These are phyloP conservation scores for Delphinella strobiligena DNA, from an alignment of 2,329 filamentous ascomycete species.

Conservation along the genomic window DNA sequence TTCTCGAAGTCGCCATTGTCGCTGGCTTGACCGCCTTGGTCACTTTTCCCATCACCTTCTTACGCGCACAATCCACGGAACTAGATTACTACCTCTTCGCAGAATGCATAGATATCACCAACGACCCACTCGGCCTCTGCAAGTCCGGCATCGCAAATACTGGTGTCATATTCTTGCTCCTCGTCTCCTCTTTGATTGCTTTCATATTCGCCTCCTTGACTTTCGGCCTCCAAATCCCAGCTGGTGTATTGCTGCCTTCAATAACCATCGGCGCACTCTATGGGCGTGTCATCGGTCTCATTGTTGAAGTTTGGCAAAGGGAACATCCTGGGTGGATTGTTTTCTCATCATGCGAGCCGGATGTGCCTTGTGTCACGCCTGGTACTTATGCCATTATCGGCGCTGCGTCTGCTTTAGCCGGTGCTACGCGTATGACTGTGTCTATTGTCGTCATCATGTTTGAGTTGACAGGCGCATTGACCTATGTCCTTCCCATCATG, in stretches of 20 bases:
- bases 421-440: constrained; percentile 90
- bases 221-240: constrained; percentile 88
- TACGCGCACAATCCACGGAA: constrained; percentile 84
- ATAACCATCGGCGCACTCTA: constrained; percentile 91
- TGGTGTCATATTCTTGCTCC: constrained; percentile 67
- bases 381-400: constrained; percentile 96
- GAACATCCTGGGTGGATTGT: constrained; percentile 64
- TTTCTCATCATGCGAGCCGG: constrained; percentile 72
- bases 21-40: constrained; percentile 73
- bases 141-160: constrained; percentile 73
- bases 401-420: constrained; percentile 84
- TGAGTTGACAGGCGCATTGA: constrained; percentile 88
- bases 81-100: constrained; percentile 86
- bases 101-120: constrained; percentile 70
- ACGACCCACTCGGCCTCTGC: constrained; percentile 85
- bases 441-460: constrained; percentile 99
- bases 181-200: constrained; percentile 71
- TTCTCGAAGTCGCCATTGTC: constrained; percentile 69
- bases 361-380: constrained; percentile 78
- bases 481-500: constrained; percentile 97
- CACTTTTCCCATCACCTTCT: constrained; percentile 93
- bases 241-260: constrained; percentile 88
- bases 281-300: constrained; percentile 77
- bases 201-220: constrained; percentile 79
- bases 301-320: constrained; percentile 78